Conservation (phyloP, 306 rosid genomes). For the Lathyrus sativus region DNA sequence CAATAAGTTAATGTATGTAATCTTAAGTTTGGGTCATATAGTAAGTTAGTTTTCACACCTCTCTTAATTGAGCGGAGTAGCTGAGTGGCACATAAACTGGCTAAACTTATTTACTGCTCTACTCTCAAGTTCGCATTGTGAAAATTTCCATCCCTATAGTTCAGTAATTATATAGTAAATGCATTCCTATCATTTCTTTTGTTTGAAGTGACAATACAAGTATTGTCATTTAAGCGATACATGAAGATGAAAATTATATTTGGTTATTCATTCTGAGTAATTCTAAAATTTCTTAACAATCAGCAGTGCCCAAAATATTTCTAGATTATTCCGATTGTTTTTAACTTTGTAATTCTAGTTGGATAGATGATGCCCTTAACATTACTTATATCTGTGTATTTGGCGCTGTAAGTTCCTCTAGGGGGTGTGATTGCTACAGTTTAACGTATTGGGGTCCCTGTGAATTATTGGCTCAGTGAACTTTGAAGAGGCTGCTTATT, state of each 20-base stretch:
- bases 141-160: neutral
- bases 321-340: neutral
- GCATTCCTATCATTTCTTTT: neutral
- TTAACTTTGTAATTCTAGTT: neutral
- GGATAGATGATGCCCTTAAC: neutral
- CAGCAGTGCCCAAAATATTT: neutral
- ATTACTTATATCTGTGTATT: neutral
- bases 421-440: neutral
- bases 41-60: neutral
- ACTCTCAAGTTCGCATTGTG: neutral
- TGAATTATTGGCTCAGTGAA: neutral
- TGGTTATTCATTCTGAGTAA: neutral
- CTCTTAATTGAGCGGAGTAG: neutral
- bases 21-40: neutral
- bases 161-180: neutral
- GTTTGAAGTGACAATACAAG: neutral
- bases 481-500: neutral
- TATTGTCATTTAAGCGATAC: neutral
- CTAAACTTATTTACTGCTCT: neutral
- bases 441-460: neutral
- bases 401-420: neutral
- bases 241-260: neutral
- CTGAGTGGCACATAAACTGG: neutral
- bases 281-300: neutral
- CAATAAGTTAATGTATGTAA: neutral